These are phyloP conservation scores for Alternaria conjuncta DNA, from an alignment of 2,329 filamentous ascomycete genomes.

Conservation along the genomic window DNA sequence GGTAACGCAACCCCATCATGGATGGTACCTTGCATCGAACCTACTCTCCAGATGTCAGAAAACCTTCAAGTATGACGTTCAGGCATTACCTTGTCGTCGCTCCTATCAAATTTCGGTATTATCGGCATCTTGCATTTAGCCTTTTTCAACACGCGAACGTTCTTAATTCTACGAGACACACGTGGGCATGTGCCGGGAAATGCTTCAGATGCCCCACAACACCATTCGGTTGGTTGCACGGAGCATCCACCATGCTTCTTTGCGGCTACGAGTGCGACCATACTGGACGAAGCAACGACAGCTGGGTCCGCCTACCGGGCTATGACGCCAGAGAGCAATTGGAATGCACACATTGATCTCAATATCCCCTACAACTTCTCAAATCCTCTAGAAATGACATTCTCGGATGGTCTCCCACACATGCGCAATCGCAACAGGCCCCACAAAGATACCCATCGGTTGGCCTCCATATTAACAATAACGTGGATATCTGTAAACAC, in stretches of 20 bases:
- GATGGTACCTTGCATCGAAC: constrained; percentile 7
- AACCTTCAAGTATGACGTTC: not conserved
- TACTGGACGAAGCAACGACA: not conserved
- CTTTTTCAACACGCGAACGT: not conserved
- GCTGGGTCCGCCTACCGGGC: not conserved
- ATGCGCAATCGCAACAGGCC: constrained; percentile 4
- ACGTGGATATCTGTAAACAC: constrained; percentile 5
- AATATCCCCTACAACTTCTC: not conserved
- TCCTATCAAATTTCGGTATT: not conserved
- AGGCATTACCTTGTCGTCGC: not conserved
- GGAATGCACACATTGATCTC: not conserved
- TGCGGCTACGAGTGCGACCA: not conserved
- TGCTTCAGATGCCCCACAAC: constrained; percentile 24
- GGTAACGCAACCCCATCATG: not conserved
- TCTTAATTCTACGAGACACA: constrained; percentile 16
- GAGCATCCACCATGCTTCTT: not conserved
- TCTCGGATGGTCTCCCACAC: not conserved
- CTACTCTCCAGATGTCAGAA: not conserved
- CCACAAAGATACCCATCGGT: constrained; percentile 11
- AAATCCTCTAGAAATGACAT: not conserved
- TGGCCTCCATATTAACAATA: constrained; percentile 31
- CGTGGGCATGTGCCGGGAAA: constrained; percentile 3
- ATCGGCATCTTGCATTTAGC: constrained; percentile 22
- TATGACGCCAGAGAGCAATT: not conserved
- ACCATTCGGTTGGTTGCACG: constrained; percentile 18